A percentile compares a stretch with the other conserved stretches of the same genome.
Conservation (phyloP, 768 basidiomycete genomes). For the Auricularia cornea region DNA sequence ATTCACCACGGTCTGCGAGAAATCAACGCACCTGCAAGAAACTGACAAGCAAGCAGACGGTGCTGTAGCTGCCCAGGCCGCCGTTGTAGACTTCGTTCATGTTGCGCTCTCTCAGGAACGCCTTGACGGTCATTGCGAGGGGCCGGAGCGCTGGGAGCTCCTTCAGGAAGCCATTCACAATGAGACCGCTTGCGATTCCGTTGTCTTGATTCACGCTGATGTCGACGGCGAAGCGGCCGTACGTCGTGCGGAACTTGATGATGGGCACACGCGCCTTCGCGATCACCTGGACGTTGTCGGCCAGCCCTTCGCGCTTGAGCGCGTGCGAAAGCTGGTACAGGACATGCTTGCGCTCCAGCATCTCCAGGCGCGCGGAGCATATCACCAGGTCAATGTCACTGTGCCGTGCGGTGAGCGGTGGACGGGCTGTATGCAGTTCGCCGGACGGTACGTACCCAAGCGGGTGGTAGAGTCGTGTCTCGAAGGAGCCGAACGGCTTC, state of each 20-base stretch:
- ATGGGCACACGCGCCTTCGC: slow-evolving; percentile 94
- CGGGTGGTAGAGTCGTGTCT: slow-evolving; percentile 90
- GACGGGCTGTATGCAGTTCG: slow-evolving; percentile 1
- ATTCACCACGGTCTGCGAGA: background rate
- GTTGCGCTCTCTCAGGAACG: slow-evolving; percentile 77
- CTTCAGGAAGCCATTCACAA: slow-evolving; percentile 72
- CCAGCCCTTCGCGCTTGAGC: slow-evolving; percentile 66
- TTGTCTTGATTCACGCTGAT: slow-evolving; percentile 89
- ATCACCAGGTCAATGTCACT: slow-evolving; percentile 93
- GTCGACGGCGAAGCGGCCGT: slow-evolving; percentile 82
- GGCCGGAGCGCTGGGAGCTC: slow-evolving; percentile 72
- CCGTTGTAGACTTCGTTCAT: slow-evolving; percentile 99
- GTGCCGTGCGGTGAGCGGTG: slow-evolving; percentile 21
- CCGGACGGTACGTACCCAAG: slow-evolving; percentile 48
- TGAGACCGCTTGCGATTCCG: slow-evolving; percentile 67
- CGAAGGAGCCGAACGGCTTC: slow-evolving; percentile 84
- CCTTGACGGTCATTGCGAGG: slow-evolving; percentile 83
- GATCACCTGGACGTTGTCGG: slow-evolving; percentile 77
- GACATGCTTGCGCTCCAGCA: slow-evolving; percentile 56
- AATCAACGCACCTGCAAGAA: slow-evolving; percentile 86
- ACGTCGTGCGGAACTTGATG: slow-evolving; percentile 82
- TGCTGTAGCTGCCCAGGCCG: slow-evolving; percentile 88
- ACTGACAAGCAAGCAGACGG: slow-evolving; percentile 86
- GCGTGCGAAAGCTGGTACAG: slow-evolving; percentile 72
- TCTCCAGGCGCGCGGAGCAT: slow-evolving; percentile 66